Conservation (phyloP, 768 basidiomycete genomes). For the Lanmaoa pseudosensibilis region DNA sequence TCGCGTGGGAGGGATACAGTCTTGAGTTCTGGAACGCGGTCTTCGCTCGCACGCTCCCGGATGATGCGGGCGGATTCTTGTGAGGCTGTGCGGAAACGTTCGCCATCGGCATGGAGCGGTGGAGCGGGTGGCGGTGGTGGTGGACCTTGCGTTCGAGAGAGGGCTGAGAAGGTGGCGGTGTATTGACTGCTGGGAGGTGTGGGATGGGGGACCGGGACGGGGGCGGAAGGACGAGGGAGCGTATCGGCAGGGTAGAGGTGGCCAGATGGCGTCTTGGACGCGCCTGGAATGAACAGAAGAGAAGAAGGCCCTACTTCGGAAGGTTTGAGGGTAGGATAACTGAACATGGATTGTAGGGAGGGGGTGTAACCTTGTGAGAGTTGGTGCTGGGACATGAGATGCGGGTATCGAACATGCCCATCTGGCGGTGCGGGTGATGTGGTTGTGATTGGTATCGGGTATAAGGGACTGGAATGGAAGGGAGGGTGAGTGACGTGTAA, state of each 20-base stretch:
- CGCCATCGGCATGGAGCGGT: conserved; percentile 23
- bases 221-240: conserved; percentile 37
- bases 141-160: conserved; percentile 27
- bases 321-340: conserved; percentile 34
- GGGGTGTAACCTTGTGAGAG: conserved; percentile 75
- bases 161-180: conserved; percentile 25
- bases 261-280: conserved; percentile 23
- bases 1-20: conserved; percentile 68
- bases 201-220: conserved; percentile 15
- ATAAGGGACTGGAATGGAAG: conserved; percentile 33
- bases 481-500: conserved; percentile 10
- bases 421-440: conserved; percentile 60
- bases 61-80: conserved; percentile 37
- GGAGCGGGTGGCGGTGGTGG: conserved; percentile 25
- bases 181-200: conserved; percentile 16
- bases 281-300: conserved; percentile 44
- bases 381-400: conserved; percentile 80
- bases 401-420: conserved; percentile 56
- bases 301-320: conserved; percentile 40
- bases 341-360: conserved; percentile 76
- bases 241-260: conserved; percentile 35
- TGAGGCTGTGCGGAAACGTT: conserved; percentile 35
- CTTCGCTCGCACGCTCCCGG: conserved; percentile 31
- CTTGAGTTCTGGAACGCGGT: conserved; percentile 49
- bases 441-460: conserved; percentile 65